Evolutionary conservation across 352 stramenopile species (phyloP), one percentile per base, ranked within the genome.

Genomic region (Phytopythium montanum): DNA sequence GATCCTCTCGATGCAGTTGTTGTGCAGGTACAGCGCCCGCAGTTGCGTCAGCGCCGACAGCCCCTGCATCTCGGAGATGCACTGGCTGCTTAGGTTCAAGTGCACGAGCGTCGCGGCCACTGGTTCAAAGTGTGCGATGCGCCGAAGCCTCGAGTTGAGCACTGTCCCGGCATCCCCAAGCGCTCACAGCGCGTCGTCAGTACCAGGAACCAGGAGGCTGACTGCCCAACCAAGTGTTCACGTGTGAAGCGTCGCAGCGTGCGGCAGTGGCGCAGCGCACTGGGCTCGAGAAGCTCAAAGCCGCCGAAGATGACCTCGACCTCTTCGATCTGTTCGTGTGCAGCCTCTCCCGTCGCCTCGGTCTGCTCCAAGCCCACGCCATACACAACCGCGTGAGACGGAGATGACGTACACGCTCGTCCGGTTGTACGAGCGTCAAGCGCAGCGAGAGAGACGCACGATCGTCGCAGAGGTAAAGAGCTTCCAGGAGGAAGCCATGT

Each of bases 261-360:
- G 41, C 56, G 64, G 66, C 80, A 92, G 29, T 70, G 69, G 9
- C 61, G 70, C 18, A 94, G 42, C 19, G 77, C 77, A 14, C 61
- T 46, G 18, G 31, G 28, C 9, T 79, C 71, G 44, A 94, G 66
- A 19, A 72, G 68, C 33, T 84, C 62, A 18, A 86, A 87, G 23
- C 29, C 53, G 5, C 73, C 80, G 56, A 97, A 96, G 62, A 96
- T 94, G 38, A 96, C 71, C 69, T 96, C 85, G 52, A 96, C 60
- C 29, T 94, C 76, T 39, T 81, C 63, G 26, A 97, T 51, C 13
- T 64, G 59, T 21, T 80, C 78, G 51, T 93, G 82, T 26, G 90
- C 75, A 14, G 65, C 57, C 72, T 90, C 75, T 39, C 84, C 85
- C 6, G 75, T 85, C 18, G 61, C 54, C 41, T 85, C 76, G 7